A percentile compares a stretch with the other conserved stretches of the same genome.
Evolutionary conservation across 176 grass and related monocot genomes (phyloP).

Genomic region (Aegilops tauschii): DNA sequence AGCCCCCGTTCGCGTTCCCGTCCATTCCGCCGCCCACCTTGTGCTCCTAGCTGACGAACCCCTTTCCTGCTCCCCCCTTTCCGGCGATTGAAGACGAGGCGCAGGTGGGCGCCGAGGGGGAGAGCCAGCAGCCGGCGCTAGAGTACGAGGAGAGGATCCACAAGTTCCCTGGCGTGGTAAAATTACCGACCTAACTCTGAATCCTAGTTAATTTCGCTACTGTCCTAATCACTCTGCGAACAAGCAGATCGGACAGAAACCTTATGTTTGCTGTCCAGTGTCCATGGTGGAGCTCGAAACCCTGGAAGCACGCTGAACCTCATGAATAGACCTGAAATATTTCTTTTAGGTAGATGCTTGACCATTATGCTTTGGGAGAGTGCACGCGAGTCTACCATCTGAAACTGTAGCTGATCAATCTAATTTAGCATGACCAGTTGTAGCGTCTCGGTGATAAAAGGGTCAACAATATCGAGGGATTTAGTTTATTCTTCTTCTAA

Average conservation of each 20-base stretch:
- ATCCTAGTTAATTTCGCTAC: neutral
- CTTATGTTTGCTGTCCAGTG: neutral
- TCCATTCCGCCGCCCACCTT: neutral
- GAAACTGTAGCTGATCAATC: neutral
- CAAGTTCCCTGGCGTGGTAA: conserved; percentile 24
- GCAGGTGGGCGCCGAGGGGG: conserved; percentile 4
- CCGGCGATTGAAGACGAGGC: neutral
- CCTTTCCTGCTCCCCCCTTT: neutral
- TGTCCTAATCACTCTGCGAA: neutral
- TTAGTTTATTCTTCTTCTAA: neutral
- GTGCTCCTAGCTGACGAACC: neutral
- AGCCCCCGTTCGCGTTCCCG: neutral
- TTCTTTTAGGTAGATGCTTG: neutral
- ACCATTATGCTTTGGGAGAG: neutral
- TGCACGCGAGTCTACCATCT: neutral
- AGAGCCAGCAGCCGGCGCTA: neutral
- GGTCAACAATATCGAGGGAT: neutral
- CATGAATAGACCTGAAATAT: neutral
- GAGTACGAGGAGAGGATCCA: conserved; percentile 19
- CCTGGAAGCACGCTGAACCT: neutral
- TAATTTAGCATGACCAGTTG: neutral
- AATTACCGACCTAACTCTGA: no score
- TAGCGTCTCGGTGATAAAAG: neutral
- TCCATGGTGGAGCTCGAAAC: neutral
- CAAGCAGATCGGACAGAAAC: neutral